phyloP scores from a whole-genome alignment of 176 grass and related monocot genomes.

The Zizania latifolia region DNA sequence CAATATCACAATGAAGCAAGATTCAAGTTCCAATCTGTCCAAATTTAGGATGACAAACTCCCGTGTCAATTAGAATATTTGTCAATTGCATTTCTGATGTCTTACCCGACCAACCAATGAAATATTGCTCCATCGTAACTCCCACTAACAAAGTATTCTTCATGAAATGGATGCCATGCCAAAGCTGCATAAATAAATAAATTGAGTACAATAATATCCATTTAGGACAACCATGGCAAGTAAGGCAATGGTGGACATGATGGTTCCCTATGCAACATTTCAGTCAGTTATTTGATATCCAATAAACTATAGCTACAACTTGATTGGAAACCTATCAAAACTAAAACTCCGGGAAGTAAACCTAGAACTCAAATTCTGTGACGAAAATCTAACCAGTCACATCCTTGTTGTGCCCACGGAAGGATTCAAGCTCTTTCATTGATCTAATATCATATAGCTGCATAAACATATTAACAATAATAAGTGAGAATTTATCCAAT shows the following conservation, averaged over 20 bases:
- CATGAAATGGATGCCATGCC: slow-evolving; percentile 98
- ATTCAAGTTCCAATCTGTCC: background rate
- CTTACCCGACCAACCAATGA: slow-evolving; percentile 99
- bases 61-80: background rate
- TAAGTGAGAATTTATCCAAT: background rate
- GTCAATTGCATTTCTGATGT: slow-evolving; percentile 14
- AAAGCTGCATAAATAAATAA: slow-evolving; percentile 63
- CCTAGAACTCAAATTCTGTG: slow-evolving; percentile 19
- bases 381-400: slow-evolving; percentile 67
- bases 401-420: slow-evolving; percentile 95
- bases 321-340: background rate
- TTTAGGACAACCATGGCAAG: slow-evolving; percentile 27
- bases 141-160: slow-evolving; percentile 99
- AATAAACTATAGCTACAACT: background rate
- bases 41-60: slow-evolving; percentile 5
- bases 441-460: slow-evolving; percentile 99
- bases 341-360: background rate
- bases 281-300: background rate
- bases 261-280: background rate
- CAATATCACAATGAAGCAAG: background rate
- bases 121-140: slow-evolving; percentile 95
- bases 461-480: slow-evolving; percentile 30
- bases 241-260: background rate
- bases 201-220: background rate
- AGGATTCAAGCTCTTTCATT: slow-evolving; percentile 98